Base-by-base conservation (phyloP, 2,329 filamentous ascomycete species). In the Hypoxylon sp. region DNA sequence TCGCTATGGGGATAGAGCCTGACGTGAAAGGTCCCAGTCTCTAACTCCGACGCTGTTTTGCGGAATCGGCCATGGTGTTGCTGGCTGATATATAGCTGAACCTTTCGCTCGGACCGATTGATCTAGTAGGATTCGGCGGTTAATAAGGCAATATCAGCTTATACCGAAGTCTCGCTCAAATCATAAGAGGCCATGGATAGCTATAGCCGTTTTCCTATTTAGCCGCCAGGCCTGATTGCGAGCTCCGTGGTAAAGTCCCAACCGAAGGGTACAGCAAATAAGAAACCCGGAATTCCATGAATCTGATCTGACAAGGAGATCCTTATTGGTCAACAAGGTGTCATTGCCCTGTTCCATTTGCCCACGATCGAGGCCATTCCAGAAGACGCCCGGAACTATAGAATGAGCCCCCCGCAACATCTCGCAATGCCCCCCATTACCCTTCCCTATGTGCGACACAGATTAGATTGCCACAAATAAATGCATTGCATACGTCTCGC, bases 161-260 rank as follows among this genome's bases (percentile, higher is more conserved):
- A 57, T 68, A 66, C 61, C 51, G 61, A 51, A 47, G 32, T 41
- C 47, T 53, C 55, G 65, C 57, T 46, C 61, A 70, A 68, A 73
- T 73, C 61, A 66, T 56, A 52, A 59, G 47, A 62, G 57, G 25
- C 55, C 63, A 16, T 47, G 48, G 53, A 43, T 60, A 47, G 59
- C 52, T 67, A 68, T 62, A 69, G 61, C 65, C 69, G 54, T 66
- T 70, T 71, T 67, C 37, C 70, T 57, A 73, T 74, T 74, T 74
- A 74, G 65, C 73, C 73, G 73, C 65, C 65, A 67, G 56, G 71
- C 71, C 65, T 73, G 70, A 70, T 71, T 67, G 58, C 46, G 61
- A 59, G 43, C 48, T 59, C 51, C 37, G 34, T 59, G 39, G 30
- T 47, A 57, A 43, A 63, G 61, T 53, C 53, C 64, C 61, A 67